Conservation (phyloP, 2,329 filamentous ascomycete genomes). For the Akanthomyces dipterigenus region DNA sequence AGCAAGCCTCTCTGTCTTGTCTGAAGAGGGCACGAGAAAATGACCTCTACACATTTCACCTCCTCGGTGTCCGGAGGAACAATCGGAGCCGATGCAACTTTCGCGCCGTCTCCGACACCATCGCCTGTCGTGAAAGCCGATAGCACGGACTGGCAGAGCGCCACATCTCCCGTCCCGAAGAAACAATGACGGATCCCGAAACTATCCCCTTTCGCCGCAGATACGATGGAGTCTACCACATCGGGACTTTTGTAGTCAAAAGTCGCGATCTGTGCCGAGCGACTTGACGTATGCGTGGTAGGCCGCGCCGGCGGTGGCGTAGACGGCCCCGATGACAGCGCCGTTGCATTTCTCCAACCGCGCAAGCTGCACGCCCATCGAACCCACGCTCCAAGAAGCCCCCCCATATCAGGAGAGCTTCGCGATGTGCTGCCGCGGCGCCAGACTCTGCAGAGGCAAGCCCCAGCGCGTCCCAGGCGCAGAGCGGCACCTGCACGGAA, state of each 20-base stretch:
- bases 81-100: constrained; percentile 30
- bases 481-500: constrained; percentile 16
- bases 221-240: constrained; percentile 26
- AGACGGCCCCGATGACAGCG: constrained; percentile 29
- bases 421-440: constrained; percentile 20
- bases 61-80: constrained; percentile 25
- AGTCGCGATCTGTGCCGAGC: constrained; percentile 32
- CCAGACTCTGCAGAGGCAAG: constrained; percentile 15
- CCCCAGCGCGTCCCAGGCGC: constrained; percentile 32
- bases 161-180: constrained; percentile 31
- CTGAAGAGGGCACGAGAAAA: constrained; percentile 32
- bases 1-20: constrained; percentile 25
- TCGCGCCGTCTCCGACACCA: constrained; percentile 16
- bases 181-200: constrained; percentile 33
- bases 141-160: constrained; percentile 30
- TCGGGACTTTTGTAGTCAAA: constrained; percentile 34
- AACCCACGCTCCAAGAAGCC: constrained; percentile 38
- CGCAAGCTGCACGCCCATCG: constrained; percentile 36
- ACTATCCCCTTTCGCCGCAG: constrained; percentile 28
- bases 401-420: constrained; percentile 35
- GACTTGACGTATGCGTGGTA: constrained; percentile 29
- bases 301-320: constrained; percentile 30
- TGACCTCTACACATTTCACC: constrained; percentile 28
- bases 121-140: constrained; percentile 22
- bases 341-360: constrained; percentile 16